Evolutionary conservation across 257 asterid species (phyloP).

Genomic region (Solanum bulbocastanum): DNA sequence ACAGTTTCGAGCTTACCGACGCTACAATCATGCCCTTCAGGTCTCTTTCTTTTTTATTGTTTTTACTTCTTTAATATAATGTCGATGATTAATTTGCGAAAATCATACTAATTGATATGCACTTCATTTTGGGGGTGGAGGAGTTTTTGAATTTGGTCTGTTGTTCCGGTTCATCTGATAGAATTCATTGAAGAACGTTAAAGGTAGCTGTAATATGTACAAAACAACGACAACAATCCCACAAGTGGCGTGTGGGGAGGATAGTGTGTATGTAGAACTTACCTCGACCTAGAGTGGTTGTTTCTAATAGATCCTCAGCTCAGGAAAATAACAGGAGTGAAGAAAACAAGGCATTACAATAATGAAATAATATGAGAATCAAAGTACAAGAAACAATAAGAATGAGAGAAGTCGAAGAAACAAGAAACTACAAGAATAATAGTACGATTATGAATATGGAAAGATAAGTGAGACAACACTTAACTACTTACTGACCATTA

Average conservation of each 20-base stretch:
- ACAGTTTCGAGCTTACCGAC: not conserved
- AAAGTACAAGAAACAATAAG: not conserved
- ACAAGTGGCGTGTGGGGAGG: not conserved
- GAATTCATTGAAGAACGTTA: not conserved
- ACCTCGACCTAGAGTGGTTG: not conserved
- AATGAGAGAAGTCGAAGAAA: not conserved
- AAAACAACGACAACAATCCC: not conserved
- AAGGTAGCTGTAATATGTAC: not conserved
- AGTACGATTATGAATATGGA: not conserved
- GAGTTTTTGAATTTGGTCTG: not conserved
- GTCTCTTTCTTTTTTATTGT: not conserved
- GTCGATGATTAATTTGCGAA: not conserved
- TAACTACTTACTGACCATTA: not conserved
- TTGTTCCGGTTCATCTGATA: not conserved
- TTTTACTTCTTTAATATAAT: not conserved
- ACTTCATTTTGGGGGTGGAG: not conserved
- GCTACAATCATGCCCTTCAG: slow-evolving; percentile 1
- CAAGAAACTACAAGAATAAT: not conserved
- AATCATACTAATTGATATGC: not conserved
- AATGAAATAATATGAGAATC: not conserved
- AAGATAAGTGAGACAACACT: not conserved
- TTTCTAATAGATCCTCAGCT: not conserved
- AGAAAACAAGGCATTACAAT: not conserved
- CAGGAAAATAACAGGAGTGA: not conserved
- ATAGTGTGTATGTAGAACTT: not conserved